Percentiles rank a stretch among this genome's conserved stretches.
These are phyloP conservation scores for Fragosphaeria purpurea DNA, from an alignment of 2,329 filamentous ascomycete genomes.

Conservation along the genomic window DNA sequence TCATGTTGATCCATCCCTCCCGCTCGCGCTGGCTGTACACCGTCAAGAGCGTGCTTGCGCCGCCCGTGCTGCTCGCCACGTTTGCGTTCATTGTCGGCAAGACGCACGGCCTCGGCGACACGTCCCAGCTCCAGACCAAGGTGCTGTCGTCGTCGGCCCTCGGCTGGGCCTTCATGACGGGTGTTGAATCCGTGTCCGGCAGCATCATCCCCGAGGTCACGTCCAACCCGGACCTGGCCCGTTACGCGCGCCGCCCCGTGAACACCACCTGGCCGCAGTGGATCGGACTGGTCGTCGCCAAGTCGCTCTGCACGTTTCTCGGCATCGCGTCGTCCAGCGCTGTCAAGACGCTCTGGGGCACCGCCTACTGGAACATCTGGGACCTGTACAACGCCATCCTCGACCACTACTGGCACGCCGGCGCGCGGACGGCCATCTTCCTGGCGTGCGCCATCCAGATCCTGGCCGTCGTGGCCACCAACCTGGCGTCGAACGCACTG, in stretches of 20 bases:
- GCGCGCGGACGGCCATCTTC: conserved; percentile 13
- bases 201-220: conserved; percentile 7
- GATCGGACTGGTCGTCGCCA: conserved; percentile 32
- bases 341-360: conserved; percentile 31
- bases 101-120: conserved; percentile 27
- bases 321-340: conserved; percentile 33
- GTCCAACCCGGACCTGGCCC: conserved; percentile 7
- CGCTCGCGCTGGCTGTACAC: conserved; percentile 6
- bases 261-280: conserved; percentile 17
- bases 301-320: conserved; percentile 30
- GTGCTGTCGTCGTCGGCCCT: conserved; percentile 18
- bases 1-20: conserved; percentile 20
- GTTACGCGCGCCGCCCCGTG: conserved; percentile 18
- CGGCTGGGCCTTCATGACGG: conserved; percentile 20
- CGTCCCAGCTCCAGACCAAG: conserved; percentile 27
- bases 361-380: conserved; percentile 18
- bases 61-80: conserved; percentile 13
- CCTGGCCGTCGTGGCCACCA: conserved; percentile 15
- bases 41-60: conserved; percentile 4
- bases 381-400: conserved; percentile 15
- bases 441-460: conserved; percentile 13
- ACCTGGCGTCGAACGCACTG: conserved; percentile 22
- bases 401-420: conserved; percentile 12
- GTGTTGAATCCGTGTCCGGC: conserved; percentile 23
- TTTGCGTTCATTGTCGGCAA: conserved; percentile 22